A percentile compares a stretch with the other conserved stretches of the same genome.
Evolutionary conservation across 176 grass and related monocot genomes (phyloP).

Genomic region (Oryza australiensis): DNA sequence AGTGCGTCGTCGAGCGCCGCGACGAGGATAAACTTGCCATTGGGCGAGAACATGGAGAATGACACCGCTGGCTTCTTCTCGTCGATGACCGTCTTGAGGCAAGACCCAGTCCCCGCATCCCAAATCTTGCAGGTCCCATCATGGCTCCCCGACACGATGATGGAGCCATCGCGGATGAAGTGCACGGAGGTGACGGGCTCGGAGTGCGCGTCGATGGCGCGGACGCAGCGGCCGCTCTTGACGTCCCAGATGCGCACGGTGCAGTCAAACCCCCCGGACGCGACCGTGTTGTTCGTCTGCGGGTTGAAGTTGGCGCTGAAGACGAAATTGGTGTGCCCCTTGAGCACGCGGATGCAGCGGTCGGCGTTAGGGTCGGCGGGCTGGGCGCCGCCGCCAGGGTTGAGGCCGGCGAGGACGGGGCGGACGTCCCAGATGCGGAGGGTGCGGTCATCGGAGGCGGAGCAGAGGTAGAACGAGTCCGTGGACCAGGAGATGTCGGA

Average conservation of each 20-base stretch:
- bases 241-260: slow-evolving; percentile 88
- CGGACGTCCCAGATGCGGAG: slow-evolving; percentile 82
- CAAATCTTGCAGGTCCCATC: slow-evolving; percentile 97
- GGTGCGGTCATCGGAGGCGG: slow-evolving; percentile 84
- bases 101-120: slow-evolving; percentile 63
- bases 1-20: slow-evolving; percentile 79
- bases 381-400: neutral
- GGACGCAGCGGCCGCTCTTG: slow-evolving; percentile 53
- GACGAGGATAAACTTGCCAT: slow-evolving; percentile 89
- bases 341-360: slow-evolving; percentile 67
- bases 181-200: slow-evolving; percentile 79
- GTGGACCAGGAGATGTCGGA: slow-evolving; percentile 89
- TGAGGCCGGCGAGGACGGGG: slow-evolving; percentile 44
- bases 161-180: slow-evolving; percentile 89
- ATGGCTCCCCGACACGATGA: slow-evolving; percentile 87
- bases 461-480: slow-evolving; percentile 85
- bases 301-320: slow-evolving; percentile 96
- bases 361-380: slow-evolving; percentile 30
- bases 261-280: slow-evolving; percentile 81
- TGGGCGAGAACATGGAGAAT: slow-evolving; percentile 91
- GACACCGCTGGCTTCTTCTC: slow-evolving; percentile 76
- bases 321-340: slow-evolving; percentile 69
- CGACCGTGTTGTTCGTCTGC: slow-evolving; percentile 67
- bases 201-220: slow-evolving; percentile 69
- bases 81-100: slow-evolving; percentile 89